These are phyloP conservation scores for Xylaria sp. DNA, from an alignment of 2,329 filamentous ascomycete species.

Conservation along the genomic window DNA sequence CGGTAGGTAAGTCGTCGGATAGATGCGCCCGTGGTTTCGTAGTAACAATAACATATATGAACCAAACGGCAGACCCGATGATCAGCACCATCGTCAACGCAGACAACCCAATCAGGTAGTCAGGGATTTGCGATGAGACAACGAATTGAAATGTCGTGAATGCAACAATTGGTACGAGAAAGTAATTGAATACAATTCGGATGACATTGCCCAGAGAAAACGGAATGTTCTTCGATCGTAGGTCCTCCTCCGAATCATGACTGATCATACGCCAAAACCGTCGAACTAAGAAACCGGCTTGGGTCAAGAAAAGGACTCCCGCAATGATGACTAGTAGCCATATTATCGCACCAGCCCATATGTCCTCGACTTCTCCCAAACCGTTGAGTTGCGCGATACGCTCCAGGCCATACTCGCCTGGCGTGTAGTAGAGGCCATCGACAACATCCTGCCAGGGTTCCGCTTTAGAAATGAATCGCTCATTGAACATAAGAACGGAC, in stretches of 20 bases:
- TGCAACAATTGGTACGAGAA: conserved; percentile 85
- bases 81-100: conserved; percentile 78
- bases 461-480: conserved; percentile 81
- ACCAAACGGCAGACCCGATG: conserved; percentile 78
- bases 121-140: conserved; percentile 73
- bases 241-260: conserved; percentile 81
- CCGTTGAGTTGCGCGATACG: conserved; percentile 83
- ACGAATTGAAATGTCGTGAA: conserved; percentile 93
- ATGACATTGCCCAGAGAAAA: conserved; percentile 84
- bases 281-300: conserved; percentile 78
- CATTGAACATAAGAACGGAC: conserved; percentile 92
- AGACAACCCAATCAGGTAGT: conserved; percentile 77
- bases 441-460: conserved; percentile 73
- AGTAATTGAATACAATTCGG: conserved; percentile 91
- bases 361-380: conserved; percentile 77
- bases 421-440: conserved; percentile 88
- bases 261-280: conserved; percentile 80
- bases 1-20: conserved; percentile 91
- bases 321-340: conserved; percentile 85
- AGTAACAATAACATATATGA: conserved; percentile 80
- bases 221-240: conserved; percentile 89
- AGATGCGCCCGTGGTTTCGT: conserved; percentile 86
- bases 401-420: conserved; percentile 82
- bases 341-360: conserved; percentile 94
- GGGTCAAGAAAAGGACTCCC: conserved; percentile 73